These are phyloP conservation scores for Ascosphaera acerosa DNA, from an alignment of 2,329 filamentous ascomycete species.

Conservation along the genomic window DNA sequence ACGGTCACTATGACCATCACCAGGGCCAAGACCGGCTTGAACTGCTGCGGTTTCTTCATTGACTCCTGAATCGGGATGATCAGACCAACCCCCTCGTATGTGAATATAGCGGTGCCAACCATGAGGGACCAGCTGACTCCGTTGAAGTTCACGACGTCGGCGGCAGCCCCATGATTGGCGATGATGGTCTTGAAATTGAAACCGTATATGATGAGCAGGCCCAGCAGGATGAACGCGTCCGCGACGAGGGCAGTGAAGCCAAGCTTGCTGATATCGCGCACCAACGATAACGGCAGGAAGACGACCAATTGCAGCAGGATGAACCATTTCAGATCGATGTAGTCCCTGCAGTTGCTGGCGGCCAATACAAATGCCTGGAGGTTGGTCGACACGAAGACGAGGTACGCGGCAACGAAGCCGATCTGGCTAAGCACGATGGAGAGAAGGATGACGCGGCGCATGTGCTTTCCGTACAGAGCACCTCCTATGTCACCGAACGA, in stretches of 20 bases:
- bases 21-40: slow-evolving; percentile 60
- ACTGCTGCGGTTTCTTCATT: slow-evolving; percentile 77
- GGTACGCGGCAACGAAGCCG: slow-evolving; percentile 85
- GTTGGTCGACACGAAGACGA: slow-evolving; percentile 90
- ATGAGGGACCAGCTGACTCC: slow-evolving; percentile 82
- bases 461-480: slow-evolving; percentile 68
- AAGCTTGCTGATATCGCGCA: slow-evolving; percentile 92
- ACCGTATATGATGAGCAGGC: slow-evolving; percentile 83
- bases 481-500: slow-evolving; percentile 96
- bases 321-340: slow-evolving; percentile 67
- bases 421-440: slow-evolving; percentile 93
- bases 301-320: slow-evolving; percentile 89
- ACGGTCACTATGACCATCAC: slow-evolving; percentile 93
- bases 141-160: slow-evolving; percentile 84
- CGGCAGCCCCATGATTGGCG: slow-evolving; percentile 39
- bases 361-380: slow-evolving; percentile 84
- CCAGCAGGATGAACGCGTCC: slow-evolving; percentile 81
- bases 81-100: slow-evolving; percentile 89
- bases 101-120: slow-evolving; percentile 97
- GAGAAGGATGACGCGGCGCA: slow-evolving; percentile 63
- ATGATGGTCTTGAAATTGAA: slow-evolving; percentile 74
- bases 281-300: slow-evolving; percentile 78
- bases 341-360: slow-evolving; percentile 63
- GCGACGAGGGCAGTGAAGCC: slow-evolving; percentile 84
- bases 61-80: slow-evolving; percentile 97